Base-by-base conservation (phyloP, 169 alveolate genomes). In the Cryptosporidium ryanae region DNA sequence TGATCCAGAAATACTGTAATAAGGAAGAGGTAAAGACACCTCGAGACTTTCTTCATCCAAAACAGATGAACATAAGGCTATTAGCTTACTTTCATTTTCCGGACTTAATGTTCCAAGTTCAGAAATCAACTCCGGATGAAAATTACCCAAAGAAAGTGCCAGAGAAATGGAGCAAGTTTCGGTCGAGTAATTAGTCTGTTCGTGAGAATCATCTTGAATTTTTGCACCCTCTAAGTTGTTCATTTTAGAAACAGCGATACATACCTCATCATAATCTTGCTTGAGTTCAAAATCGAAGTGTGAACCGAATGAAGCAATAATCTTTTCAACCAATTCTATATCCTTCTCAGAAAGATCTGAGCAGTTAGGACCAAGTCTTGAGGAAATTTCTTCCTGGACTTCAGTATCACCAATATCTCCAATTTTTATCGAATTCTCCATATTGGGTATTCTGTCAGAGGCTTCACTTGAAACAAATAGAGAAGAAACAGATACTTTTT, bases 181-280 rank as follows among this genome's bases (percentile, higher is more conserved):
- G 17, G 59, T 50, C 0, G 68, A 55, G 31, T 76, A 76, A 1
- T 61, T 52, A 17, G 65, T 48, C 43, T 3, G 43, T 21, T 59
- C 43, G 2, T 67, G 43, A 10, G 38, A 57, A 1, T 59, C 87
- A 3, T 52, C 12, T 6, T 25, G 18, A 0, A 6, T 13, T 10
- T 61, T 76, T 21, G 87, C 38, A 10, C 8, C 8, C 8, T 38
- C 46, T 38, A 1, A 0, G 13, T 38, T 38, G 3, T 4, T 6
- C 87, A 76, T 76, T 17, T 76, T 55, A 49, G 34, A 27, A 1
- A 76, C 76, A 0, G 76, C 87, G 7, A 76, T 21, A 76, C 87
- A 76, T 23, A 76, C 32, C 27, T 76, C 87, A n/a, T 76, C 87
- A 34, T 54, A 76, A 76, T 76, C 87, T 12, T 55, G 18, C 44